Evolutionary conservation across 2,329 filamentous ascomycete species (phyloP).

Genomic region (Metarhizium robertsii): DNA sequence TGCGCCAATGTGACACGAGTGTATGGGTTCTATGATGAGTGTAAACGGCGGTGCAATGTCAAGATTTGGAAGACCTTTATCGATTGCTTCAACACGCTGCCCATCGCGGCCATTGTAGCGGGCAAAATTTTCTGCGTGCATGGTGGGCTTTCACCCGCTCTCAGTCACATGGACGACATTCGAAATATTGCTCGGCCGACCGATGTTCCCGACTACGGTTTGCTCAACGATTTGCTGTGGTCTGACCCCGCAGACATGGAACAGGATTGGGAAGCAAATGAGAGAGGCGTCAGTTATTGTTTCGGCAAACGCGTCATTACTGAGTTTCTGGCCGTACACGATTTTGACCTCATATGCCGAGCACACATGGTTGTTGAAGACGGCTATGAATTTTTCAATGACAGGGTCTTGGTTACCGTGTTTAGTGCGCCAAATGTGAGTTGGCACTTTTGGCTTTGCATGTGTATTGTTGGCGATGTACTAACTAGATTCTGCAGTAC

Average conservation of each 20-base stretch:
- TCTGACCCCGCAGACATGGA: slow-evolving; percentile 98
- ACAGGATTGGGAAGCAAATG: slow-evolving; percentile 94
- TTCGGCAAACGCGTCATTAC: slow-evolving; percentile 98
- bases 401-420: slow-evolving; percentile 88
- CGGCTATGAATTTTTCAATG: slow-evolving; percentile 97
- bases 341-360: slow-evolving; percentile 94
- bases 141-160: slow-evolving; percentile 81
- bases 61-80: slow-evolving; percentile 98
- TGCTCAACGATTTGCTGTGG: slow-evolving; percentile 93
- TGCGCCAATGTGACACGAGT: slow-evolving; percentile 93
- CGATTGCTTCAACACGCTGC: slow-evolving; percentile 91
- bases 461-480: slow-evolving; percentile 16
- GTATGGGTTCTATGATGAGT: slow-evolving; percentile 97
- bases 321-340: slow-evolving; percentile 86
- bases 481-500: slow-evolving; percentile 47
- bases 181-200: slow-evolving; percentile 91
- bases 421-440: slow-evolving; percentile 95
- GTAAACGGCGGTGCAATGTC: slow-evolving; percentile 90
- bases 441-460: slow-evolving; percentile 12
- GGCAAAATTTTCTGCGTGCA: slow-evolving; percentile 98
- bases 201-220: slow-evolving; percentile 91
- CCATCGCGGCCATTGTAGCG: slow-evolving; percentile 92
- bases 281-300: slow-evolving; percentile 94
- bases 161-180: slow-evolving; percentile 97
- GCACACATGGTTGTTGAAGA: slow-evolving; percentile 99